Percentiles rank a stretch among this genome's conserved stretches.
These are phyloP conservation scores for Vigna reflexopilosa DNA, from an alignment of 306 rosid species.

Conservation along the genomic window DNA sequence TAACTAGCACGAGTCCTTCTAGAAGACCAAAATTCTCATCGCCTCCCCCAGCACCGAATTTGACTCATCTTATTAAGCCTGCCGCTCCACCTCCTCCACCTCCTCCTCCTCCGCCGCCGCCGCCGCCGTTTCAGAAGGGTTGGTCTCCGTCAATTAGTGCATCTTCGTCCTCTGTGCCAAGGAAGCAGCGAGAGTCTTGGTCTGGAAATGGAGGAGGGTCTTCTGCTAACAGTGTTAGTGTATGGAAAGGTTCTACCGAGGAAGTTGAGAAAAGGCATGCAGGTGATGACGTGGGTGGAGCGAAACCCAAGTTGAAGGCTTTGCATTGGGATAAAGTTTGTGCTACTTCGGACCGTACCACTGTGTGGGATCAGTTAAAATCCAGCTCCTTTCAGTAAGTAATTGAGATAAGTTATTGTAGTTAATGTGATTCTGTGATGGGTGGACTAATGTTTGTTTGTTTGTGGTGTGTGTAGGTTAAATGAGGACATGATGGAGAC, in stretches of 20 bases:
- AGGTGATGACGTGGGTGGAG: constrained; percentile 68
- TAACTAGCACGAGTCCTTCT: constrained; percentile 41
- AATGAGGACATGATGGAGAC: constrained; percentile 99
- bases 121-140: constrained; percentile 38
- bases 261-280: constrained; percentile 40
- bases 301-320: constrained; percentile 87
- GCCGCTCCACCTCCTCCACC: constrained; percentile 59
- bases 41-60: constrained; percentile 72
- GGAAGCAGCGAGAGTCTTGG: constrained; percentile 46
- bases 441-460: constrained; percentile 19
- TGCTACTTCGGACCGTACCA: constrained; percentile 92
- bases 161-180: constrained; percentile 39
- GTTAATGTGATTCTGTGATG: neutral
- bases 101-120: constrained; percentile 47
- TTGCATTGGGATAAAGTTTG: constrained; percentile 99
- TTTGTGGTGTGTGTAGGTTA: constrained; percentile 58
- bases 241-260: constrained; percentile 39
- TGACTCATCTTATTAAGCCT: constrained; percentile 59
- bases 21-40: constrained; percentile 69
- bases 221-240: constrained; percentile 40
- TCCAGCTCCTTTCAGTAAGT: constrained; percentile 97
- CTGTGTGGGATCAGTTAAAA: constrained; percentile 98
- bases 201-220: constrained; percentile 46
- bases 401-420: neutral
- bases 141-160: constrained; percentile 42